A percentile compares a stretch with the other conserved stretches of the same genome.
These are phyloP conservation scores for Somion occarium DNA, from an alignment of 1,284 basidiomycete species.

Conservation along the genomic window DNA sequence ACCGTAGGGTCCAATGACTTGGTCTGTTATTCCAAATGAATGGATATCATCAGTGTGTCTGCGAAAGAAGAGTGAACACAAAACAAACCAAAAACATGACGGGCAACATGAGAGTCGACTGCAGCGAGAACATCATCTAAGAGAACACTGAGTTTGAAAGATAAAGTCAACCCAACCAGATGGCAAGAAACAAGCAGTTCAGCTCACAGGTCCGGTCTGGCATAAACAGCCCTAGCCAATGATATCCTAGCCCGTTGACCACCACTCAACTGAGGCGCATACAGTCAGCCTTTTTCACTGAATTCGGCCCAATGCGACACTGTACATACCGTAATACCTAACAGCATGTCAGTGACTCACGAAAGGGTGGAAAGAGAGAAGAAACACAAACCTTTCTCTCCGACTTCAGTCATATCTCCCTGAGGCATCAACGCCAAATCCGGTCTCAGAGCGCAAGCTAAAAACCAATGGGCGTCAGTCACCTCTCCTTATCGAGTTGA, in stretches of 20 bases:
- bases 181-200: too few relatives aligned
- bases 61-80: not conserved
- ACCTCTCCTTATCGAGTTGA: too few relatives aligned
- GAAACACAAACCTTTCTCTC: too few relatives aligned
- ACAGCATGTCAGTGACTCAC: too few relatives aligned
- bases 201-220: slow-evolving; percentile 37
- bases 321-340: slow-evolving; percentile 35
- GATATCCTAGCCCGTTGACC: slow-evolving; percentile 66
- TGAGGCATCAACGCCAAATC: slow-evolving; percentile 75
- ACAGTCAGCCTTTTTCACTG: not conserved
- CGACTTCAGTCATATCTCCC: slow-evolving; percentile 75
- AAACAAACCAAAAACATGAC: slow-evolving; percentile 43
- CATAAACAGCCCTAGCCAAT: slow-evolving; percentile 40
- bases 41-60: not conserved
- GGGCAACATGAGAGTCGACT: slow-evolving; percentile 42
- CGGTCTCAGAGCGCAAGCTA: slow-evolving; percentile 81
- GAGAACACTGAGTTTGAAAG: slow-evolving; percentile 29
- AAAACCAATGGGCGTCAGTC: not conserved
- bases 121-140: slow-evolving; percentile 56
- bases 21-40: slow-evolving; percentile 48
- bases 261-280: slow-evolving; percentile 40
- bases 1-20: slow-evolving; percentile 88
- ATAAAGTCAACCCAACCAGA: not conserved
- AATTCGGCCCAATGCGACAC: not conserved
- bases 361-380: slow-evolving; percentile 26